Evolutionary conservation across 345 rosid genomes (phyloP).

Genomic region (Hibiscus syriacus): DNA sequence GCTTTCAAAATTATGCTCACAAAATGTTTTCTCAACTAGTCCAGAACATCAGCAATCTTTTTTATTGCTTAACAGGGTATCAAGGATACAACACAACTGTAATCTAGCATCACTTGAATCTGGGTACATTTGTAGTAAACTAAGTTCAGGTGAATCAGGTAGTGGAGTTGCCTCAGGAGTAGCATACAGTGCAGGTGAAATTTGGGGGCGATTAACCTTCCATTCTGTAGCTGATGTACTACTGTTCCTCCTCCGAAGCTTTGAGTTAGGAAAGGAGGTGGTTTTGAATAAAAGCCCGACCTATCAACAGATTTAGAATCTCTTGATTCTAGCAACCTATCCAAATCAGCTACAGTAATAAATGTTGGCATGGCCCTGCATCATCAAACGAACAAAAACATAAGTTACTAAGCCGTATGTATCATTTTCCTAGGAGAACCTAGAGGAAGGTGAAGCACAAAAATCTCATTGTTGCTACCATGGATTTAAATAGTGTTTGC

Average conservation of each 20-base stretch:
- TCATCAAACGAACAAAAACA: conserved; percentile 5
- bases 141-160: conserved; percentile 17
- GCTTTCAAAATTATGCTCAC: background rate
- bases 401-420: background rate
- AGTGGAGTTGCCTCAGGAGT: conserved; percentile 63
- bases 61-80: background rate
- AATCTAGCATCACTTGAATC: background rate
- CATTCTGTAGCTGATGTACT: conserved; percentile 29
- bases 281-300: conserved; percentile 21
- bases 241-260: conserved; percentile 34
- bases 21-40: background rate
- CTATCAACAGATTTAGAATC: conserved; percentile 40
- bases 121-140: background rate
- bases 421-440: background rate
- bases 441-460: background rate
- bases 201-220: conserved; percentile 43
- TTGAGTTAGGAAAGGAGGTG: conserved; percentile 23
- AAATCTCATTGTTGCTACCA: background rate
- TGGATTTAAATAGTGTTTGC: too few species aligned
- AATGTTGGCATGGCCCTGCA: conserved; percentile 70
- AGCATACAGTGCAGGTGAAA: conserved; percentile 67
- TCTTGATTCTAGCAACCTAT: conserved; percentile 54
- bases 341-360: conserved; percentile 54
- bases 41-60: background rate
- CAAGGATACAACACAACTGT: background rate